Conservation (phyloP, 1,284 basidiomycete genomes). For the Farysia itapuensis region DNA sequence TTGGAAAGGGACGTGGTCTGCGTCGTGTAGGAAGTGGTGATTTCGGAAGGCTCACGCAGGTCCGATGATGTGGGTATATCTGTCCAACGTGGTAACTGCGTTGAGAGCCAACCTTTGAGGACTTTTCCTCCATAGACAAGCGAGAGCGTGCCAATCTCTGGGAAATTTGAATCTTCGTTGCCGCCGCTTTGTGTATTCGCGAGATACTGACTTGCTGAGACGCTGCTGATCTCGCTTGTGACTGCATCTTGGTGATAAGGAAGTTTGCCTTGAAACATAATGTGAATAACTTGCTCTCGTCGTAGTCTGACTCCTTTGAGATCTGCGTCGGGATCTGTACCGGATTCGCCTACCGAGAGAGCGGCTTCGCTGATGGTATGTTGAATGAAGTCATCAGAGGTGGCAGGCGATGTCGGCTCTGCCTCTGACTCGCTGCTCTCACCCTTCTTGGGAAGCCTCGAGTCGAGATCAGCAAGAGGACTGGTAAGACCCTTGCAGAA, state of each 20-base stretch:
- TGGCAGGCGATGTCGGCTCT: not conserved
- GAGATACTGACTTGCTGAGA: not conserved
- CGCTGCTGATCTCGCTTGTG: not conserved
- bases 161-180: not conserved
- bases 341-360: conserved; percentile 9
- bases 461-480: conserved; percentile 6
- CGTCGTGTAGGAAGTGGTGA: conserved; percentile 3
- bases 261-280: conserved; percentile 36
- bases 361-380: conserved; percentile 8
- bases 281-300: conserved; percentile 39
- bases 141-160: conserved; percentile 26
- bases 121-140: conserved; percentile 31
- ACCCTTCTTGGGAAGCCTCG: not conserved
- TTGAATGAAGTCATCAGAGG: conserved; percentile 9
- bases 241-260: not conserved
- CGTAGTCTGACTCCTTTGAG: conserved; percentile 43
- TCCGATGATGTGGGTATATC: conserved; percentile 7
- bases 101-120: conserved; percentile 36
- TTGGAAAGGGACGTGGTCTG: conserved; percentile 5
- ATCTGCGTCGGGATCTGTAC: conserved; percentile 23
- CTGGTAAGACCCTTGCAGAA: conserved; percentile 48
- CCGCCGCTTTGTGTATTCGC: not conserved
- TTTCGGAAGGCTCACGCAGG: conserved; percentile 16
- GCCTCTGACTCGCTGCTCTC: not conserved
- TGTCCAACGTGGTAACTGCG: conserved; percentile 28